Percentiles rank a stretch among this genome's conserved stretches.
phyloP scores from a whole-genome alignment of 2,329 filamentous ascomycete genomes.

The Macroventuria anomochaeta region DNA sequence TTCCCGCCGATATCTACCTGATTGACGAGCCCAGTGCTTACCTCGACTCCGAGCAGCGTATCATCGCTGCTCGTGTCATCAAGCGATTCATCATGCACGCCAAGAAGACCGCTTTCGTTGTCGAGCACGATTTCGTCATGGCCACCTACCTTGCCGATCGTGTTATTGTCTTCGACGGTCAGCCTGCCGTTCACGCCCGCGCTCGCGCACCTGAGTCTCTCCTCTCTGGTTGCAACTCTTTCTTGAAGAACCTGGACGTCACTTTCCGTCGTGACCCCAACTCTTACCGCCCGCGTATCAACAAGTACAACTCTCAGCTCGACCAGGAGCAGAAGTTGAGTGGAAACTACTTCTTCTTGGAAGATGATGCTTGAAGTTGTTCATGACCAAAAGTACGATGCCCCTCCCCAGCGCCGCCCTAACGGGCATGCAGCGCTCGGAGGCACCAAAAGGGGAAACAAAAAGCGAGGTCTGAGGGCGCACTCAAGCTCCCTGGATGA shows the following conservation, averaged over 20 bases:
- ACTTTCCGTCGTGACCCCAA: constrained; percentile 98
- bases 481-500: constrained; percentile 55
- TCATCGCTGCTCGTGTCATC: constrained; percentile 94
- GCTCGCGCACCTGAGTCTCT: constrained; percentile 92
- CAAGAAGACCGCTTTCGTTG: constrained; percentile 98
- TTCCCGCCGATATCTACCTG: constrained; percentile 96
- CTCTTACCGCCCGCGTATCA: constrained; percentile 96
- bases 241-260: constrained; percentile 95
- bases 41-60: constrained; percentile 98
- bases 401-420: constrained; percentile 43
- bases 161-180: constrained; percentile 96
- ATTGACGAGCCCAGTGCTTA: constrained; percentile 90
- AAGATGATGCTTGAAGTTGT: constrained; percentile 79
- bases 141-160: constrained; percentile 82
- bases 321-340: constrained; percentile 95
- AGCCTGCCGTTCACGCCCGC: constrained; percentile 85
- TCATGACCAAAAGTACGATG: constrained; percentile 57
- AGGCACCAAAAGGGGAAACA: constrained; percentile 46
- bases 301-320: constrained; percentile 93
- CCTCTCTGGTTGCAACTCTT: constrained; percentile 93
- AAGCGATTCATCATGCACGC: constrained; percentile 99
- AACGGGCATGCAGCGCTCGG: constrained; percentile 52
- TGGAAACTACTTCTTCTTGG: constrained; percentile 98
- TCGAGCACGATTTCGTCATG: constrained; percentile 99
- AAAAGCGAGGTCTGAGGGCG: constrained; percentile 42